phyloP scores from a whole-genome alignment of 2,329 filamentous ascomycete genomes.

The Penicillium sp. region DNA sequence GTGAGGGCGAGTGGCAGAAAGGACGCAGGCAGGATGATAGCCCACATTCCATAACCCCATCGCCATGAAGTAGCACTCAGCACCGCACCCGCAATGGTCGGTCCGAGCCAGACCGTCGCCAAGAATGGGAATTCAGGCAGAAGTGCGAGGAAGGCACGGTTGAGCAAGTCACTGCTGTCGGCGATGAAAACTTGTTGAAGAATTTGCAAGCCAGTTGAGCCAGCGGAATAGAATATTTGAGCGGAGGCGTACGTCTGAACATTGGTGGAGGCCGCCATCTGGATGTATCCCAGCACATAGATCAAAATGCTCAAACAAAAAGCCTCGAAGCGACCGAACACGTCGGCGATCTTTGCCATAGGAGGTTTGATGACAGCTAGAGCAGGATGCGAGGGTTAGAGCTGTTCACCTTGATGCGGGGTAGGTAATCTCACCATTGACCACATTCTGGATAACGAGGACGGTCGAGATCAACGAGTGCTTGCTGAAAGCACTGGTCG shows the following conservation, averaged over 20 bases:
- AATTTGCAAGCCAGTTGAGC: conserved; percentile 58
- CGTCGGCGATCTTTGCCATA: conserved; percentile 63
- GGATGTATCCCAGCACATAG: conserved; percentile 54
- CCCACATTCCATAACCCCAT: conserved; percentile 66
- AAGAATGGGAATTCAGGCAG: conserved; percentile 63
- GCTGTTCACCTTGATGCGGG: neutral
- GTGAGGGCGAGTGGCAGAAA: conserved; percentile 60
- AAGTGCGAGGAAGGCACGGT: conserved; percentile 62
- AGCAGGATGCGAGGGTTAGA: conserved; percentile 9
- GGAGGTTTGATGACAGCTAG: conserved; percentile 62
- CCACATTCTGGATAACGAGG: conserved; percentile 60
- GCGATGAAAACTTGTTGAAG: conserved; percentile 63
- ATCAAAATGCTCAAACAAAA: conserved; percentile 54
- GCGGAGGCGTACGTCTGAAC: conserved; percentile 54
- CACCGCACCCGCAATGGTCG: conserved; percentile 55
- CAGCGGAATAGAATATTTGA: conserved; percentile 63
- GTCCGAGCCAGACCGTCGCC: conserved; percentile 61
- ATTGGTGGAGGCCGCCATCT: conserved; percentile 62
- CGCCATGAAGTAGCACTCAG: conserved; percentile 57
- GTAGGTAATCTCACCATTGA: conserved; percentile 50
- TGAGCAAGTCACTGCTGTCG: conserved; percentile 62
- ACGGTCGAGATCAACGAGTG: conserved; percentile 65
- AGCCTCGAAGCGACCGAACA: conserved; percentile 64
- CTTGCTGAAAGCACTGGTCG: conserved; percentile 61
- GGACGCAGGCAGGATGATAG: conserved; percentile 60